Evolutionary conservation across 176 grass and related monocot species (phyloP).

Genomic region (barley (Hordeum vulgare)): MorexV3_pseudomolecules_assembly NC_058520.1:538570794-538571293

Average conservation of each 20-base stretch:
- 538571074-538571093: slow-evolving; percentile 33
- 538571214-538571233: slow-evolving; percentile 19
- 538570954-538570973: neutral
- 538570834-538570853: slow-evolving; percentile 35
- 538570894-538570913: neutral
- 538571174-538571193: slow-evolving; percentile 17
- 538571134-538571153: slow-evolving; percentile 45
- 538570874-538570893: neutral
- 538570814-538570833: slow-evolving; percentile 70
- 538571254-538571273: neutral
- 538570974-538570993: neutral
- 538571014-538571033: neutral
- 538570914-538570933: neutral
- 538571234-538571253: neutral
- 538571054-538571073: neutral
- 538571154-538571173: slow-evolving; percentile 1
- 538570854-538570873: neutral
- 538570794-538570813: slow-evolving; percentile 98
- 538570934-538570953: neutral
- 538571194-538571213: neutral
- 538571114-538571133: slow-evolving; percentile 37
- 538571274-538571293: neutral
- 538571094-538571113: slow-evolving; percentile 35
- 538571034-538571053: neutral
- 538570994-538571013: neutral